phyloP scores from a whole-genome alignment of 371 early-diverging fungal genomes.

The Cokeromyces recurvatus region DNA sequence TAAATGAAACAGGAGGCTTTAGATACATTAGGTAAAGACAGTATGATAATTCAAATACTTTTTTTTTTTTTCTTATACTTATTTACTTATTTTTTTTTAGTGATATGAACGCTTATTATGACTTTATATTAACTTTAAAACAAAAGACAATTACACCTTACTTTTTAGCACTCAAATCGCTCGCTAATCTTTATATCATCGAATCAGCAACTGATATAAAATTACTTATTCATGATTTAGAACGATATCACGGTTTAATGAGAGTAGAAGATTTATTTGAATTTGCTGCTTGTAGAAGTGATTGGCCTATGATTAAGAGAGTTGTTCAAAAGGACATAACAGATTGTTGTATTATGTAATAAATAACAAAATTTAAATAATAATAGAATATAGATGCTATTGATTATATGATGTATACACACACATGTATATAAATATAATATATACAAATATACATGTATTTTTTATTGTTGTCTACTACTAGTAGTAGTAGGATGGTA shows the following conservation, averaged over 20 bases:
- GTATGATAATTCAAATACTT: too few relatives aligned
- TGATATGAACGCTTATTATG: conserved; percentile 83
- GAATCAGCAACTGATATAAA: conserved; percentile 78
- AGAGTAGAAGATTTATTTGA: conserved; percentile 90
- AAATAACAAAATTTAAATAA: too few relatives aligned
- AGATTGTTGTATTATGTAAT: conserved; percentile 62
- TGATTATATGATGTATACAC: too few relatives aligned
- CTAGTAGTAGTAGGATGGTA: too few relatives aligned
- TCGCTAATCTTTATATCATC: conserved; percentile 89
- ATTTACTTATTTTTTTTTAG: too few relatives aligned
- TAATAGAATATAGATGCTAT: too few relatives aligned
- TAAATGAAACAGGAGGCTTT: conserved; percentile 78
- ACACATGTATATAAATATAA: too few relatives aligned
- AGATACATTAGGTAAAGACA: conserved; percentile 64
- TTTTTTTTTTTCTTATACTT: too few relatives aligned
- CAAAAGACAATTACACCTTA: conserved; percentile 72
- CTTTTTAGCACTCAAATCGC: conserved; percentile 85
- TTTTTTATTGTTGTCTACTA: too few relatives aligned
- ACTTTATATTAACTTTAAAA: conserved; percentile 52
- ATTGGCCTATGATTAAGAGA: conserved; percentile 81
- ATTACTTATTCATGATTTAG: conserved; percentile 79
- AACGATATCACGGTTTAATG: conserved; percentile 80
- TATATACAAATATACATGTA: too few relatives aligned
- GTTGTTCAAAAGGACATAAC: conserved; percentile 77
- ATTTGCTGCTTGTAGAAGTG: conserved; percentile 81